Base-by-base conservation (phyloP, 2,329 filamentous ascomycete species). In the Neopestalotiopsis rosae region DNA sequence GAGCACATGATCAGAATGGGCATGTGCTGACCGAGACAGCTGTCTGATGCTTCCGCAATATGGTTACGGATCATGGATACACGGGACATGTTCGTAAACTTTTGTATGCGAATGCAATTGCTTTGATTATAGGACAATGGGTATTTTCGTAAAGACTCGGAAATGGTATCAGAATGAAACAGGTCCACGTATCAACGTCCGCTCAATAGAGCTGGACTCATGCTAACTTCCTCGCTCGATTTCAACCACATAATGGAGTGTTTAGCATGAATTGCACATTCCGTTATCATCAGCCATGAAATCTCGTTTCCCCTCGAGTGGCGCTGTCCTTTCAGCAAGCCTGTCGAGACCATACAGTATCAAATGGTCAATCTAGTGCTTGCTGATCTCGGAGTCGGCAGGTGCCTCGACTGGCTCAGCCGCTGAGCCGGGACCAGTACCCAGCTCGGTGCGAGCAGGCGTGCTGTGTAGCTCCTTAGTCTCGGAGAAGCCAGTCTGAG, bases 141-240 rank as follows among this genome's bases (percentile, higher is more conserved):
- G 62, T 66, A 68, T 68, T 49, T 24, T 14, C 17, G 61, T 38
- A n/a, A 20, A 61, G 62, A 58, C 57, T 59, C 1, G 20, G 30
- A 59, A 40, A 66, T 56, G 67, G 56, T 68, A 62, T 68, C 40
- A 68, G 30, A 61, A 68, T 6, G 30, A 38, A 42, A 66, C 9
- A 24, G 40, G 45, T 9, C 20, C 45, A 12, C 24, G 4, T 2
- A 24, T 34, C 24, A 13, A 30, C 12, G 30, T 34, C 4, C 57
- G 30, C 57, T 14, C 13, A 14, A 30, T 28, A 59, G 6, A 59
- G n/a, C 56, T 4, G 24, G 28, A 13, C 30, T n/a, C 10, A 52
- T 52, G 34, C 34, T 10, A 38, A 38, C 34, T n/a, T 52, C 45
- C 9, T 6, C n/a, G 17, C 1, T n/a, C 13, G 6, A 9, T 17